Base-by-base conservation (phyloP, 768 basidiomycete species). In the Chalciporus chontae region DNA sequence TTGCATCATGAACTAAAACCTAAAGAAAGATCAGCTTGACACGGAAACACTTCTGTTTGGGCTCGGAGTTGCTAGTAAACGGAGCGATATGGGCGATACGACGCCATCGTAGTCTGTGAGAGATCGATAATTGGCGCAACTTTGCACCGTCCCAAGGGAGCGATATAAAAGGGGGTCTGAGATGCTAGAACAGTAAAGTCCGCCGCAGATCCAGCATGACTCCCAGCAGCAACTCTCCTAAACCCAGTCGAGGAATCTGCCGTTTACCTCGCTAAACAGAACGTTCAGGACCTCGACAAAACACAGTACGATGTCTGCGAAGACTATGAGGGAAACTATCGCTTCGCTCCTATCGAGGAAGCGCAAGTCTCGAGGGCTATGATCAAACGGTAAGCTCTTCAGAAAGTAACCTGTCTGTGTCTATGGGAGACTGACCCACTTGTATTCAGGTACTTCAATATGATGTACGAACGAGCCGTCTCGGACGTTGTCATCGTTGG, bases 401-500 rank as follows among this genome's bases (percentile, higher is more conserved):
- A 26, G 17, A 7, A 4, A 31, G 29, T 4, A 9, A 31, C 10
- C 13, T 11, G 10, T 15, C 34, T 14, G 11, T 8, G 14, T 8
- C 7, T 8, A 15, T 45, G 15, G 21, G 9, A 11, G 32, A 40
- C 58, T 55, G 21, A 62, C 46, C 43, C 24, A 4, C 26, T 19
- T n/a, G 2, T 27, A 18, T 19, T 43, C 9, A 86, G 86, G 50
- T 88, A 89, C 75, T 87, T 84, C 65, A 77, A 77, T 58, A 78
- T 72, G 58, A 82, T 88, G 81, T 83, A 86, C 66, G 82, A 88
- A 43, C 75, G 85, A 36, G 79, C 76, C n/a, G 69, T 90, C 17
- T 87, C 85, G 21, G 87, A 90, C 60, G 79, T 90, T 7, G 84
- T 87, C 29, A 84, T 90, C 58, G 75, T 90, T 55, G 87, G 87